These are phyloP conservation scores for Millerozyma acaciae DNA, from an alignment of 805 yeast species.

Conservation along the genomic window DNA sequence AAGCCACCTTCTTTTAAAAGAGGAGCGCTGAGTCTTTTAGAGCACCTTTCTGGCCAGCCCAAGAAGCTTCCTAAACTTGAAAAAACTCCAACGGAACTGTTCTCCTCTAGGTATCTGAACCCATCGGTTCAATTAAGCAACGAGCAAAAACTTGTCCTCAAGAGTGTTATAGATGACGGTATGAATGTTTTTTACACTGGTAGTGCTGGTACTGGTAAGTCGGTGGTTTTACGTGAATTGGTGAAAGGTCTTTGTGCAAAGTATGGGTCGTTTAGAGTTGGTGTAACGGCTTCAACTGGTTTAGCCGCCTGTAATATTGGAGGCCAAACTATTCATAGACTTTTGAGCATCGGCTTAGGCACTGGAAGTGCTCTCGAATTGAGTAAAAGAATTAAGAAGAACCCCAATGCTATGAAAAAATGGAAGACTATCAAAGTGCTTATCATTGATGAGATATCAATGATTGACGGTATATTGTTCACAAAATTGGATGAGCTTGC, in stretches of 20 bases:
- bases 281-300: conserved; percentile 94
- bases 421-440: conserved; percentile 73
- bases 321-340: conserved; percentile 83
- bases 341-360: conserved; percentile 84
- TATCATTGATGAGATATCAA: conserved; percentile 89
- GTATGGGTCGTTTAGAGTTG: conserved; percentile 51
- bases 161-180: conserved; percentile 47
- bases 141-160: conserved; percentile 48
- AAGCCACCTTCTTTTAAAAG: conserved; percentile 15
- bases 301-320: conserved; percentile 93
- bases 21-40: conserved; percentile 17
- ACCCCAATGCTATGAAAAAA: conserved; percentile 38
- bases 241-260: conserved; percentile 48
- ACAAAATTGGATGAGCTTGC: conserved; percentile 75
- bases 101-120: conserved; percentile 5
- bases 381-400: conserved; percentile 45
- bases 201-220: conserved; percentile 86
- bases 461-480: conserved; percentile 80
- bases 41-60: conserved; percentile 16
- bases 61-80: conserved; percentile 17
- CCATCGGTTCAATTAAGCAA: conserved; percentile 15
- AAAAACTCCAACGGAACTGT: conserved; percentile 5
- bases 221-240: conserved; percentile 61
- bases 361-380: conserved; percentile 45
- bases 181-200: conserved; percentile 72